Evolutionary conservation across 441 rosid species (phyloP), one percentile per base, ranked within the genome.

Genomic region (Manihot esculenta): DNA sequence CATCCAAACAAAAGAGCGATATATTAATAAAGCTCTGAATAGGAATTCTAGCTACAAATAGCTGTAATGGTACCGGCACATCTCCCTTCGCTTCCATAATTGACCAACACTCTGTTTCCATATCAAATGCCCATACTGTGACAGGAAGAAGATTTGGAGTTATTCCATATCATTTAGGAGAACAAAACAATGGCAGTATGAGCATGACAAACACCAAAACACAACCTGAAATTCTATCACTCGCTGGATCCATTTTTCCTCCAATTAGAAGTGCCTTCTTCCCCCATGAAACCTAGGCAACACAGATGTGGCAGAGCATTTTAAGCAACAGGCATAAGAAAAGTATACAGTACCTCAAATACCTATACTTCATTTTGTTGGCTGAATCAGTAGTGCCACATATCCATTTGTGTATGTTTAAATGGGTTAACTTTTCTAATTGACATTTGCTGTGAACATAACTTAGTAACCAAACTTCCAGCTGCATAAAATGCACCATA

Each of bases 61-160:
- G 56, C 10, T 14, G 48, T 60, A 21, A 74, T 65, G 53, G 11
- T 86, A 95, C 99, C 67, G 99, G 99, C 70, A 89, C 72, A 79
- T 91, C 98, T 80, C 99, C 99, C 80, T 95, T 93, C 59, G 97
- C 94, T 78, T 95, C 99, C 88, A 95, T 73, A 63, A 86, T 78
- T 1, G 99, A 91, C 98, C 99, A 95, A 69, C 97, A 91, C 63
- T 93, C 97, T 3, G 87, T 85, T 73, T 87, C 98, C 44, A 89
- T 86, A 78, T 93, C 97, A 74, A 93, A 88, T 70, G 87, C 87
- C 99, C 99, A 93, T 56, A 93, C 99, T 95, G 82, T 75, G 54
- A n/a, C 66, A 45, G 69, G 15, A 68, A 61, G 58, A 62, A 57
- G 33, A 41, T 63, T 23, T n/a, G 20, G 38, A 50, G 58, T 41